A percentile compares a stretch with the other conserved stretches of the same genome.
Conservation (phyloP, 768 basidiomycete species). For the Calocera viscosa region DNA sequence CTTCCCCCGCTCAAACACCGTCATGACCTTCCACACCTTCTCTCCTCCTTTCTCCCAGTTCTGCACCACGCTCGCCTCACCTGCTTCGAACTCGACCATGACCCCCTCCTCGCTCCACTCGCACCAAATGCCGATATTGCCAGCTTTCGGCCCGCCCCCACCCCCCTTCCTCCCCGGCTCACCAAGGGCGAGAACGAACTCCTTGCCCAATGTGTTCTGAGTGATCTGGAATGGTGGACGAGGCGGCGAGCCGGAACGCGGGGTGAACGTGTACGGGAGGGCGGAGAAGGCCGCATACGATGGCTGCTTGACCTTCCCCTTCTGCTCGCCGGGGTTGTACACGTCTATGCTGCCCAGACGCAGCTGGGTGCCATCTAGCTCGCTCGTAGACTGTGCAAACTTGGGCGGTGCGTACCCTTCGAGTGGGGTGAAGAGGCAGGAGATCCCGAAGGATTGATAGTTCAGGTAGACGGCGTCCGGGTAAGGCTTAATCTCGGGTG, state of each 20-base stretch:
- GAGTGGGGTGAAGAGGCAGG: conserved; percentile 59
- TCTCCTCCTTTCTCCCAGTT: conserved; percentile 83
- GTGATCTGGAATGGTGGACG: conserved; percentile 30
- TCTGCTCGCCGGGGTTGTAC: conserved; percentile 44
- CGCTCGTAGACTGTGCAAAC: conserved; percentile 31
- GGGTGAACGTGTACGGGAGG: conserved; percentile 35
- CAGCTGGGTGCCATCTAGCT: conserved; percentile 30
- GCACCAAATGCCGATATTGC: conserved; percentile 85
- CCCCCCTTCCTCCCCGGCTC: conserved; percentile 89
- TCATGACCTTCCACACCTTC: conserved; percentile 63
- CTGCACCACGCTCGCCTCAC: conserved; percentile 61
- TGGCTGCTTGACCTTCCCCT: conserved; percentile 23
- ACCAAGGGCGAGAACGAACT: conserved; percentile 61
- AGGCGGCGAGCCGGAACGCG: conserved; percentile 1
- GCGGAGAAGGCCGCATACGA: conserved; percentile 47
- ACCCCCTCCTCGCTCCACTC: conserved; percentile 75
- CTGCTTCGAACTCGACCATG: conserved; percentile 78
- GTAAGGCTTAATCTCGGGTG: conserved; percentile 66
- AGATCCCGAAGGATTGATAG: conserved; percentile 66
- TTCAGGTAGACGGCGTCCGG: conserved; percentile 79
- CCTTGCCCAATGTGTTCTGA: conserved; percentile 52
- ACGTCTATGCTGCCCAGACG: conserved; percentile 65
- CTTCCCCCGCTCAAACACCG: conserved; percentile 31
- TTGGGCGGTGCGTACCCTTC: conserved; percentile 47
- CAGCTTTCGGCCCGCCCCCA: conserved; percentile 68